Percentiles rank a stretch among this genome's conserved stretches.
Evolutionary conservation across 176 grass and related monocot species (phyloP).

Genomic region (Puya raimondii): DNA sequence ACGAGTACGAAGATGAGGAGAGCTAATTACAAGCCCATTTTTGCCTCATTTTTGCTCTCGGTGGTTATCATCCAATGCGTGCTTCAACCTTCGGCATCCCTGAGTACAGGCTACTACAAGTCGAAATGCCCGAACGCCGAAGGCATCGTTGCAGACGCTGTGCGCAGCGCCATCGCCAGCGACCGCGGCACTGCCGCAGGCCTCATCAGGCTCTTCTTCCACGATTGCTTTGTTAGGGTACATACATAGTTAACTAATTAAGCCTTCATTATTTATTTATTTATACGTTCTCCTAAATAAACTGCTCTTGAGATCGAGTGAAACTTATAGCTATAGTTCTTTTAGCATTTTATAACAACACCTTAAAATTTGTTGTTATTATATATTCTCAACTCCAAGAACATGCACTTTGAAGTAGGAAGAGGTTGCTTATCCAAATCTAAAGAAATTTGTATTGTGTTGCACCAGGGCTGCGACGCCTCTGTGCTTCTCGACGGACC

Average conservation of each 20-base stretch:
- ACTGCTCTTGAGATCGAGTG: too few species aligned
- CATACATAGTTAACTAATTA: too few species aligned
- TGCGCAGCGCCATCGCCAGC: background rate
- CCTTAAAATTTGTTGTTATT: background rate
- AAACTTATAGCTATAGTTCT: background rate
- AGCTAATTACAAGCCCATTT: background rate
- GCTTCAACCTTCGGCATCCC: background rate
- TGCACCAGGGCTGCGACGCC: conserved; percentile 48
- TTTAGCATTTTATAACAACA: background rate
- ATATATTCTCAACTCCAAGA: background rate
- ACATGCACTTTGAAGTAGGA: background rate
- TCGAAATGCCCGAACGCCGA: conserved; percentile 33
- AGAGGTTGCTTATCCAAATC: too few species aligned
- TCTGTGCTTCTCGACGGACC: conserved; percentile 44
- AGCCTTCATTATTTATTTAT: background rate
- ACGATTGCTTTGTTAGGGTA: conserved; percentile 67
- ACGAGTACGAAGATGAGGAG: too few species aligned
- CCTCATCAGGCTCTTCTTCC: conserved; percentile 49
- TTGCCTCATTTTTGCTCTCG: conserved; percentile 10
- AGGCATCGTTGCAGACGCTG: conserved; percentile 7
- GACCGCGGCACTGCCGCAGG: conserved; percentile 42
- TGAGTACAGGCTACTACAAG: conserved; percentile 26
- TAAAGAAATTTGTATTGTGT: background rate
- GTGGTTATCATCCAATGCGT: background rate
- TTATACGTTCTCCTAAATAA: too few species aligned